These are phyloP conservation scores for Pichia sp. DNA, from an alignment of 1,139 yeast species.

Conservation along the genomic window DNA sequence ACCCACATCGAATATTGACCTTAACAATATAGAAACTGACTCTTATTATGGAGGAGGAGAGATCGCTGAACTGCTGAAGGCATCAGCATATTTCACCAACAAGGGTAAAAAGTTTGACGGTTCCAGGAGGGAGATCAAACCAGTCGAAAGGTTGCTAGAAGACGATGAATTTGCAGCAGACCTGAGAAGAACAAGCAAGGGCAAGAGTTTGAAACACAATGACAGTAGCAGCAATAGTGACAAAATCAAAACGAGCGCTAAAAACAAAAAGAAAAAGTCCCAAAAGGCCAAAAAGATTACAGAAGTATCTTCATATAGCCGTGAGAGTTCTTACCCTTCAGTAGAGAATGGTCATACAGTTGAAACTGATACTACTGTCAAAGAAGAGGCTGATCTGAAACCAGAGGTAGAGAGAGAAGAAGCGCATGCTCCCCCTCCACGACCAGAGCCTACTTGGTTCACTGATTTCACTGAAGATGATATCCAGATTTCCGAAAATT, in stretches of 20 bases:
- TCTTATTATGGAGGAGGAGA: constrained; percentile 21
- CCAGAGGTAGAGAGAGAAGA: neutral
- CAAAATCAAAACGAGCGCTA: constrained; percentile 6
- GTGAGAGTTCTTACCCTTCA: neutral
- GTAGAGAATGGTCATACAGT: constrained; percentile 6
- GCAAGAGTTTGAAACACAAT: constrained; percentile 10
- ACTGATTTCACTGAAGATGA: constrained; percentile 27
- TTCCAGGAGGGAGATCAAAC: constrained; percentile 22
- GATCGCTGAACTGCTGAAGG: constrained; percentile 21
- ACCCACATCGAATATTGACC: constrained; percentile 7
- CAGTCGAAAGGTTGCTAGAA: constrained; percentile 23
- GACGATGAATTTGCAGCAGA: constrained; percentile 9
- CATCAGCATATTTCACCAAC: constrained; percentile 24
- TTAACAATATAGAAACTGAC: constrained; percentile 9
- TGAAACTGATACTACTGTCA: constrained; percentile 5
- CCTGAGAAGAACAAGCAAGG: constrained; percentile 9
- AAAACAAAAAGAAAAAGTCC: constrained; percentile 9
- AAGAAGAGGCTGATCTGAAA: constrained; percentile 17
- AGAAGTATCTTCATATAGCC: neutral
- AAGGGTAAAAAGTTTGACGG: constrained; percentile 21
- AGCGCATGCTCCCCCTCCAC: neutral
- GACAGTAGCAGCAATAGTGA: constrained; percentile 2
- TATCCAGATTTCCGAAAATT: constrained; percentile 22
- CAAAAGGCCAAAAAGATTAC: constrained; percentile 24
- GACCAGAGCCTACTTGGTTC: constrained; percentile 29